Evolutionary conservation across 768 basidiomycete species (phyloP), one percentile per base, ranked within the genome.

Genomic region (Melanogaster broomeanus): DNA sequence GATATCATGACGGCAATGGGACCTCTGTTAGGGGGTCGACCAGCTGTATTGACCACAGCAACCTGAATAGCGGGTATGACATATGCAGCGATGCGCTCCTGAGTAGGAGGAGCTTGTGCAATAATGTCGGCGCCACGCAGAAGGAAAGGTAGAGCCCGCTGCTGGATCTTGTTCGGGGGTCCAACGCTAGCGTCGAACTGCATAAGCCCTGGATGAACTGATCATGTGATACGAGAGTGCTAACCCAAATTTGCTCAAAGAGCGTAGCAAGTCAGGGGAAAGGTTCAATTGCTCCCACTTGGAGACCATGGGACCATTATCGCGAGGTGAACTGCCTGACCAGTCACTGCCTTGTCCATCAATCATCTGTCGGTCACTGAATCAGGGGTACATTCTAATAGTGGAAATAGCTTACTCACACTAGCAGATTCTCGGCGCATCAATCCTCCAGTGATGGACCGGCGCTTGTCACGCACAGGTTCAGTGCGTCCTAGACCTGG

Each of bases 111-210:
- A 10, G 96, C 97, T 72, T 99, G 97, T 9, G 96, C 95, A 62
- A 99, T 98, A 64, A 98, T 98, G 62, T 99, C 97, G 33, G 93
- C 84, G 8, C 93, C 95, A 45, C 88, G 83, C 30, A 98, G 78
- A 52, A 99, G 83, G 74, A 98, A 98, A 7, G 97, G 97, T 44
- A 99, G 76, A 40, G 97, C 95, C 42, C 96, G 83, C 65, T 96
- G 93, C 71, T 98, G 97, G 58, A 99, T 97, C 77, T 99, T 99
- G 71, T 98, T 98, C 6, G 97, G 97, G 2, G 97, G 97, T 1
- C 96, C 95, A 55, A 98, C 87, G 37, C 94, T 95, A 62, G 22
- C 6, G 40, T n/a, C 39, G 25, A 37, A 41, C 15, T 50, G 25
- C 25, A 42, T 66, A 44, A 68, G 60, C 41, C 33, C 21, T 18